Conservation (phyloP, 2,329 filamentous ascomycete species). For the Spiromastix sp. region DNA sequence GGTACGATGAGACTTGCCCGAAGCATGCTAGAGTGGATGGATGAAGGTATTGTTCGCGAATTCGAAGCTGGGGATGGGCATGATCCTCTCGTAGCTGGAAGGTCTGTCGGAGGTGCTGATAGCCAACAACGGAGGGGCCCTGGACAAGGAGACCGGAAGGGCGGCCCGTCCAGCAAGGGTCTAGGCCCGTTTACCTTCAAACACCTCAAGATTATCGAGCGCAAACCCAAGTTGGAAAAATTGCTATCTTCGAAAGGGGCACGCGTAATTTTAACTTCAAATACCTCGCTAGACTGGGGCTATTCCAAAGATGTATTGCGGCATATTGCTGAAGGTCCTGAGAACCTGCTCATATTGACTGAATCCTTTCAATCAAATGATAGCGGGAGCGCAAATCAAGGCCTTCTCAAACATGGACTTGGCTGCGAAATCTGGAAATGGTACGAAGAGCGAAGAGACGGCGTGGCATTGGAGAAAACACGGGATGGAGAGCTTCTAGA, state of each 20-base stretch:
- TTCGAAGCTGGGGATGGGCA: constrained; percentile 57
- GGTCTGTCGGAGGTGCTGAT: constrained; percentile 29
- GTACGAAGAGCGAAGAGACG: constrained; percentile 60
- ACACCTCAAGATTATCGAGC: constrained; percentile 72
- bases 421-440: constrained; percentile 70
- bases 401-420: constrained; percentile 42
- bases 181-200: constrained; percentile 82
- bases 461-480: constrained; percentile 48
- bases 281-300: constrained; percentile 86
- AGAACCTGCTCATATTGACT: constrained; percentile 79
- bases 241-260: constrained; percentile 47
- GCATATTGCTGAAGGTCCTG: constrained; percentile 61
- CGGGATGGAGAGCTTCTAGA: constrained; percentile 50
- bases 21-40: constrained; percentile 99
- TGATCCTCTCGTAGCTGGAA: constrained; percentile 22
- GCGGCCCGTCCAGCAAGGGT: constrained; percentile 25
- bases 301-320: constrained; percentile 76
- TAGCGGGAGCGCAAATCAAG: constrained; percentile 14
- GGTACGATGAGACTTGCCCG: constrained; percentile 84
- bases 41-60: constrained; percentile 84
- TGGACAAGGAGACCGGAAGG: constrained; percentile 26
- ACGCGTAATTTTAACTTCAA: constrained; percentile 79
- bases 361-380: constrained; percentile 45
- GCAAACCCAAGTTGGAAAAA: constrained; percentile 67
- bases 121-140: constrained; percentile 27